Evolutionary conservation across 1,284 basidiomycete species (phyloP).

Genomic region (Fomitopsis schrenkii): DNA sequence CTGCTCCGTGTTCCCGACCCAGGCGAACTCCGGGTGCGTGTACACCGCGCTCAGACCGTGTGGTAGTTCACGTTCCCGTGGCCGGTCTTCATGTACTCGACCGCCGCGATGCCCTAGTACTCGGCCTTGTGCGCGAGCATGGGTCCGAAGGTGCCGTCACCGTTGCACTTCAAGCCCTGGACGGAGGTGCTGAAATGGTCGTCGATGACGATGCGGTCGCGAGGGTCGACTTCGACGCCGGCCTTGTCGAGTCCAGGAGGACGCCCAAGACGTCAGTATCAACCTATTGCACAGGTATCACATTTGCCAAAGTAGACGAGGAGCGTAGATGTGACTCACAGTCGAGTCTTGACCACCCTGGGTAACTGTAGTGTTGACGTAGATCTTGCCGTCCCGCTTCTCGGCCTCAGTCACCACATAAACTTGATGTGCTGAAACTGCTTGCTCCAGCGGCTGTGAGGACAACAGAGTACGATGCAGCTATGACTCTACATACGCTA

Average conservation of each 20-base stretch:
- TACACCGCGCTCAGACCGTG: slow-evolving; percentile 94
- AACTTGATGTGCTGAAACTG: slow-evolving; percentile 96
- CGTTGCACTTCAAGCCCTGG: slow-evolving; percentile 91
- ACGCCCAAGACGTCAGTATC: slow-evolving; percentile 95
- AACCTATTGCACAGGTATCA: slow-evolving; percentile 44
- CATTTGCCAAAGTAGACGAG: not conserved
- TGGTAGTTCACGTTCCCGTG: slow-evolving; percentile 98
- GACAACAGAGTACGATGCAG: not conserved
- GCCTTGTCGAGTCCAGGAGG: slow-evolving; percentile 81
- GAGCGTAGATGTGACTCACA: slow-evolving; percentile 36
- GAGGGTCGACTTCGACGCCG: slow-evolving; percentile 89
- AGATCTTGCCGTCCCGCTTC: slow-evolving; percentile 83
- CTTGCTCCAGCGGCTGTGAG: slow-evolving; percentile 49
- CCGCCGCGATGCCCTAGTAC: slow-evolving; percentile 96
- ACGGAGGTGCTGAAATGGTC: slow-evolving; percentile 94
- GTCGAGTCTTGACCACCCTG: slow-evolving; percentile 91
- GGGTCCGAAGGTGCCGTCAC: slow-evolving; percentile 97
- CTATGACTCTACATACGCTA: slow-evolving; percentile 61
- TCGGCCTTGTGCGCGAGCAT: slow-evolving; percentile 99
- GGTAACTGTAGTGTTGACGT: slow-evolving; percentile 84
- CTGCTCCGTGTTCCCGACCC: slow-evolving; percentile 98
- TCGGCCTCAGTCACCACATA: slow-evolving; percentile 86
- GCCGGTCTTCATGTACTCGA: slow-evolving; percentile 87
- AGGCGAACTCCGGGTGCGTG: slow-evolving; percentile 97
- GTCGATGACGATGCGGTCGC: slow-evolving; percentile 91